A percentile compares a stretch with the other conserved stretches of the same genome.
phyloP scores from a whole-genome alignment of 2,329 filamentous ascomycete genomes.

The Neofusicoccum sp. region DNA sequence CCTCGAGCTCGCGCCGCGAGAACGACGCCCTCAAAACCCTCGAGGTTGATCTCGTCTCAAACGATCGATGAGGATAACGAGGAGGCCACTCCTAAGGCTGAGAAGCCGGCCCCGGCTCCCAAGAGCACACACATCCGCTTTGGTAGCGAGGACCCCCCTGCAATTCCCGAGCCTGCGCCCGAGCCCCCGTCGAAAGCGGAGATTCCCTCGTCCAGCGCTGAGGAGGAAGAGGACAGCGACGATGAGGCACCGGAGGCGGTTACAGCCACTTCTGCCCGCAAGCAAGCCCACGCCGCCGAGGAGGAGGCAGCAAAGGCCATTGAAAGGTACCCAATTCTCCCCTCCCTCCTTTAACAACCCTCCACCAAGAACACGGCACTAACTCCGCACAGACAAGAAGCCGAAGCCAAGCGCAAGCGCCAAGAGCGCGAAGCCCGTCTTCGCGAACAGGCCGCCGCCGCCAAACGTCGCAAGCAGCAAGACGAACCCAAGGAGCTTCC shows the following conservation, averaged over 20 bases:
- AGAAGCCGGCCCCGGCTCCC: neutral
- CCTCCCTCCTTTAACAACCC: neutral
- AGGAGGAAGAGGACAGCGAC: conserved; percentile 28
- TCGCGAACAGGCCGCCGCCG: conserved; percentile 21
- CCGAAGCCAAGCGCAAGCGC: conserved; percentile 28
- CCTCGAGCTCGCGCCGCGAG: neutral
- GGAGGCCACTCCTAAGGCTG: conserved; percentile 1
- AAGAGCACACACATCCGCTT: conserved; percentile 30
- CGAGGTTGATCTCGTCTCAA: conserved; percentile 4
- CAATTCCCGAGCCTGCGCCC: neutral
- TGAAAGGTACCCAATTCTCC: conserved; percentile 21
- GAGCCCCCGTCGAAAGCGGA: neutral
- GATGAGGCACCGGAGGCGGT: conserved; percentile 41
- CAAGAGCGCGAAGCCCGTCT: conserved; percentile 32
- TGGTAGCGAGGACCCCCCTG: conserved; percentile 34
- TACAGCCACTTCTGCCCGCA: conserved; percentile 31
- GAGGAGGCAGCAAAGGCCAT: conserved; percentile 32
- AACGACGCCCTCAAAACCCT: conserved; percentile 16
- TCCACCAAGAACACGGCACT: neutral
- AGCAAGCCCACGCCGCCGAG: conserved; percentile 29
- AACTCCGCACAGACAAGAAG: conserved; percentile 23
- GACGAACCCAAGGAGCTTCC: conserved; percentile 28
- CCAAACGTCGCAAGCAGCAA: conserved; percentile 27
- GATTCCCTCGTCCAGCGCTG: neutral
- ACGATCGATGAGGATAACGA: conserved; percentile 8